Evolutionary conservation across 805 yeast species (phyloP), one percentile per base, ranked within the genome.

Genomic region (Candida michaelii): DNA sequence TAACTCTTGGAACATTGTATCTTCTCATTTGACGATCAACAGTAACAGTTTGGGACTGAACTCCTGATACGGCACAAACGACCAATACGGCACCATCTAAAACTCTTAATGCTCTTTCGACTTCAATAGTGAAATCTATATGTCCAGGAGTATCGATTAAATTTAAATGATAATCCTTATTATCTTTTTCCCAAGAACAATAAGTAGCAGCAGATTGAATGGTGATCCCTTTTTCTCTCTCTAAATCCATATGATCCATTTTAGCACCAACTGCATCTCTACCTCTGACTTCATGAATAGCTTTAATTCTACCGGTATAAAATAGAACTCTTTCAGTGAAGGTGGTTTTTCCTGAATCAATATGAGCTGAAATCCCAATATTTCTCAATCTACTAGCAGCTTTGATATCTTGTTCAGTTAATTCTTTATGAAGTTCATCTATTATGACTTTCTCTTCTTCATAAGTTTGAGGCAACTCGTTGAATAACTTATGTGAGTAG

Each of bases 1-100:
- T 91, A 40, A 93, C 77, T 60, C 99, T 80, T 42, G 99, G 99
- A 59, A 93, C 96, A 60, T 93, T 89, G 69, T 93, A 93, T 63
- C 99, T 83, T 57, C 96, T 82, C 99, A 93, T 93, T 72, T 93
- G 99, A 62, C 99, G 84, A 65, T 93, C 99, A 36, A 93, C 99
- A 30, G 99, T 93, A 46, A 93, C 96, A 14, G 99, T 93, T 67
- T 93, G 99, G 1, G 97, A 89, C 68, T 93, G 99, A 36, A 93
- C 99, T 59, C 99, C 99, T 21, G 95, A 80, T 40, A 93, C 99
- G 14, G 99, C 99, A 76, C 99, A 93, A 14, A 93, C 97, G 42
- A 93, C 98, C 49, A 93, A 75, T 37, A 93, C 98, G 30, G 99
- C 99, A 69, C 99, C 99, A 64, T 93, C 99, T 46, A 93, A 72